Percentiles rank a stretch among this genome's conserved stretches.
Conservation (phyloP, 257 asterid genomes). For the Echites panduratus region DNA sequence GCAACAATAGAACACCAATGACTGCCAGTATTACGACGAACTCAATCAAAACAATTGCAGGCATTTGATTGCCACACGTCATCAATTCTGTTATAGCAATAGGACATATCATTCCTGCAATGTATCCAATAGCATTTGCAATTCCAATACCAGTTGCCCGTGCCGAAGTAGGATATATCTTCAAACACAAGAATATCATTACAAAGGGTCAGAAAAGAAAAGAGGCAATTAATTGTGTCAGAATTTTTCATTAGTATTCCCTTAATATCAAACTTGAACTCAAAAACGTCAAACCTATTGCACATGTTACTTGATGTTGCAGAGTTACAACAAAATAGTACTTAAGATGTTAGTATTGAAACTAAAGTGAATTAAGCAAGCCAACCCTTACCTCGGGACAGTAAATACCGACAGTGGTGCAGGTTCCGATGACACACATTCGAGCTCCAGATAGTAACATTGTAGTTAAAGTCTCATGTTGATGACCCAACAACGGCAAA, state of each 20-base stretch:
- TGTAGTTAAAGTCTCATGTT: slow-evolving; percentile 30
- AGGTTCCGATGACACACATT: slow-evolving; percentile 21
- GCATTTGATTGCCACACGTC: slow-evolving; percentile 14
- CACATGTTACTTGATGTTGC: no score
- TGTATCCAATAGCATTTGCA: slow-evolving; percentile 25
- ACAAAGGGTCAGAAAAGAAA: no score
- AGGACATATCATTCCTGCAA: slow-evolving; percentile 29
- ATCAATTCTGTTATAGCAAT: slow-evolving; percentile 18
- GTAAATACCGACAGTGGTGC: slow-evolving; percentile 31
- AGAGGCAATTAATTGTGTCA: no score
- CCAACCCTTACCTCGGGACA: slow-evolving; percentile 52
- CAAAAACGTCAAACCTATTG: no score
- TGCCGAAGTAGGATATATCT: slow-evolving; percentile 30
- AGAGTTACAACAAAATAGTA: no score
- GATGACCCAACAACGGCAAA: slow-evolving; percentile 43
- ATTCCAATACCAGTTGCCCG: slow-evolving; percentile 29
- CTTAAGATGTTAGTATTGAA: no score
- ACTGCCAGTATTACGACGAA: slow-evolving; percentile 11
- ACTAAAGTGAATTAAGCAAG: no score
- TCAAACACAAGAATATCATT: not conserved
- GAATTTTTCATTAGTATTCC: no score
- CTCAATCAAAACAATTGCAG: slow-evolving; percentile 22
- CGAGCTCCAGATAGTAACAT: slow-evolving; percentile 50
- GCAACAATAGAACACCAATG: slow-evolving; percentile 16
- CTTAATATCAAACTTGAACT: no score